A percentile compares a stretch with the other conserved stretches of the same genome.
Evolutionary conservation across 768 basidiomycete genomes (phyloP).

Genomic region (Collybia nuda): DNA sequence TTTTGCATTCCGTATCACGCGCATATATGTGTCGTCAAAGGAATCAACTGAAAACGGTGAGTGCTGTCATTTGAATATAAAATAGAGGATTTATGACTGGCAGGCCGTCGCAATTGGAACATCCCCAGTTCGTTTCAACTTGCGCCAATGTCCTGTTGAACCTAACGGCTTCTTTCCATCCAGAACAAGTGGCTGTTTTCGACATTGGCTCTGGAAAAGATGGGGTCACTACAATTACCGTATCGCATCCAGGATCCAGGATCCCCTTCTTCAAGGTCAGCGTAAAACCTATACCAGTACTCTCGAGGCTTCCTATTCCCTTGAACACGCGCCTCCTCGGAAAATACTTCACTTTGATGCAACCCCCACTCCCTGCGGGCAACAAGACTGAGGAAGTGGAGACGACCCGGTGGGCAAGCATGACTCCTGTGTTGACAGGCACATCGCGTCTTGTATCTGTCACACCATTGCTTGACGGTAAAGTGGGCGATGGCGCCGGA

Average conservation of each 20-base stretch:
- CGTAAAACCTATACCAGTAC: conserved; percentile 21
- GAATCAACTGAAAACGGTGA: conserved; percentile 28
- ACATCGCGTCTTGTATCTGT: conserved; percentile 9
- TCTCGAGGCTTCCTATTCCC: conserved; percentile 22
- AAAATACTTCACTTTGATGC: conserved; percentile 12
- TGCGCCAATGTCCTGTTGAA: background rate
- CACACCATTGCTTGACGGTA: conserved; percentile 5
- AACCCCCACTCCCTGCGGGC: conserved; percentile 23
- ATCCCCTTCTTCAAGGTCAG: conserved; percentile 30
- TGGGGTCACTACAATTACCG: conserved; percentile 22
- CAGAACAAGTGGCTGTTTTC: conserved; percentile 30
- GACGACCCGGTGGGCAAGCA: conserved; percentile 18
- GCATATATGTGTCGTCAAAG: conserved; percentile 32
- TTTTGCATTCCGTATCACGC: conserved; percentile 27
- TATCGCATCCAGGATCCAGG: conserved; percentile 16
- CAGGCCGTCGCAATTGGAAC: conserved; percentile 34
- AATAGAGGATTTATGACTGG: background rate
- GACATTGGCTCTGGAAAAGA: conserved; percentile 15
- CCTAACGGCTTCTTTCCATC: background rate
- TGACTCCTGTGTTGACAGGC: conserved; percentile 15
- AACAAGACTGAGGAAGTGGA: conserved; percentile 18
- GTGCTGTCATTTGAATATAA: background rate
- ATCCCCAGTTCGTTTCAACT: conserved; percentile 25
- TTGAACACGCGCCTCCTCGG: conserved; percentile 15
- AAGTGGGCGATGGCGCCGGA: background rate